Percentiles rank a stretch among this genome's conserved stretches.
These are phyloP conservation scores for Lipomyces anomalus DNA, from an alignment of 805 yeast species.

Conservation along the genomic window DNA sequence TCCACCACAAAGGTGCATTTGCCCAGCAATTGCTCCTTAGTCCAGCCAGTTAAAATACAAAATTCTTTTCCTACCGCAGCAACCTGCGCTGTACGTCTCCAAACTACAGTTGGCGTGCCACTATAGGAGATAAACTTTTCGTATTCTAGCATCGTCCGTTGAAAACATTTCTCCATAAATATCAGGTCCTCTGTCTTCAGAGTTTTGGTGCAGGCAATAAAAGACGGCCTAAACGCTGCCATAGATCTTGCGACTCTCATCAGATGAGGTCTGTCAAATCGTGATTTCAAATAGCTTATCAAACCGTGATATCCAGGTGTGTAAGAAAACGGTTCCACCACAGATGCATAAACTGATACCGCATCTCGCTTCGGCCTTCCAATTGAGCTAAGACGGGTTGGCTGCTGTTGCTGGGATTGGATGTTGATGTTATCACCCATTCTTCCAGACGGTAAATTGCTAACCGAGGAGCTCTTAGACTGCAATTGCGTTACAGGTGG, in stretches of 20 bases:
- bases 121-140: conserved; percentile 75
- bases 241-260: conserved; percentile 79
- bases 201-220: conserved; percentile 85
- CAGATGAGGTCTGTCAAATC: conserved; percentile 66
- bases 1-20: conserved; percentile 63
- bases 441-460: not conserved
- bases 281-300: conserved; percentile 59
- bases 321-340: conserved; percentile 73
- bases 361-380: conserved; percentile 14
- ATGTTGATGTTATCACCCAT: not conserved
- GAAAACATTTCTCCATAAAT: conserved; percentile 95
- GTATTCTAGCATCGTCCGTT: conserved; percentile 82
- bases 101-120: conserved; percentile 91
- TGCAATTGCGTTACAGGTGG: conserved; percentile 4
- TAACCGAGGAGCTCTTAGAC: not conserved
- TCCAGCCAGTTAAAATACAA: conserved; percentile 87
- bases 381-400: not conserved
- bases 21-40: conserved; percentile 57
- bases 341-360: conserved; percentile 54
- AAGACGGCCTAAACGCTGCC: conserved; percentile 87
- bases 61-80: conserved; percentile 95
- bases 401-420: conserved; percentile 1
- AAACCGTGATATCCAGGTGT: conserved; percentile 86
- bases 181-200: conserved; percentile 85
- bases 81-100: conserved; percentile 94